phyloP scores from a whole-genome alignment of 179 eudicot species.

The Drosera spatulata region DNA sequence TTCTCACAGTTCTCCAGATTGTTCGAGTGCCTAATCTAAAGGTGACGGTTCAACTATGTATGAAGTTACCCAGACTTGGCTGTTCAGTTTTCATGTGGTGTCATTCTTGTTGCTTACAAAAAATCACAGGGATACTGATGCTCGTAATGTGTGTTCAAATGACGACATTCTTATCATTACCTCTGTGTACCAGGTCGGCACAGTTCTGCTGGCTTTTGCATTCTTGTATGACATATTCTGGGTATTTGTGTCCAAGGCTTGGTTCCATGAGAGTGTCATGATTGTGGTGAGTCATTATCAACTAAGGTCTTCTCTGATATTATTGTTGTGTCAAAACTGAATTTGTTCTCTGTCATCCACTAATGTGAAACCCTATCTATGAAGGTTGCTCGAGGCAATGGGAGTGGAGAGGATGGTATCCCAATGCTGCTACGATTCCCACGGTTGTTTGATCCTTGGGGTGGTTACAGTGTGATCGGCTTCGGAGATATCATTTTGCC shows the following conservation, averaged over 20 bases:
- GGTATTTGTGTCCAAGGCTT: slow-evolving; percentile 77
- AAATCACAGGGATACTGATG: neutral
- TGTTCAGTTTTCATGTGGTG: too few relatives aligned
- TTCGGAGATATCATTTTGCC: slow-evolving; percentile 96
- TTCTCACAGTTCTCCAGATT: slow-evolving; percentile 91
- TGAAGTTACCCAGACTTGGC: neutral
- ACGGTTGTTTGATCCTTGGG: slow-evolving; percentile 82
- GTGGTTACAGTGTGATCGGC: slow-evolving; percentile 95
- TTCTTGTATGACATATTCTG: slow-evolving; percentile 94
- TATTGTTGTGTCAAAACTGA: slow-evolving; percentile 2
- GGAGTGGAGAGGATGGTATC: slow-evolving; percentile 97
- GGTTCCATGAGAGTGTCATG: slow-evolving; percentile 96
- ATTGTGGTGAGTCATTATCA: slow-evolving; percentile 63
- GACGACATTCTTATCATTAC: neutral
- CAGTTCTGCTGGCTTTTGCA: slow-evolving; percentile 85
- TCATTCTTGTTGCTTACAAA: too few relatives aligned
- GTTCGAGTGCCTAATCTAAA: slow-evolving; percentile 88
- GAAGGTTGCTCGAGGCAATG: slow-evolving; percentile 96
- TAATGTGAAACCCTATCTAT: neutral
- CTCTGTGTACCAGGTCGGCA: slow-evolving; percentile 58
- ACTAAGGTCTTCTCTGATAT: neutral
- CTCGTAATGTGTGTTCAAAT: neutral
- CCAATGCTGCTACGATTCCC: slow-evolving; percentile 96
- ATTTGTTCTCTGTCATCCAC: too few relatives aligned
- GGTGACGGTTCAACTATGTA: slow-evolving; percentile 30